Percentiles rank a stretch among this genome's conserved stretches.
These are phyloP conservation scores for Aquilaria sinensis DNA, from an alignment of 345 rosid genomes.

Conservation along the genomic window DNA sequence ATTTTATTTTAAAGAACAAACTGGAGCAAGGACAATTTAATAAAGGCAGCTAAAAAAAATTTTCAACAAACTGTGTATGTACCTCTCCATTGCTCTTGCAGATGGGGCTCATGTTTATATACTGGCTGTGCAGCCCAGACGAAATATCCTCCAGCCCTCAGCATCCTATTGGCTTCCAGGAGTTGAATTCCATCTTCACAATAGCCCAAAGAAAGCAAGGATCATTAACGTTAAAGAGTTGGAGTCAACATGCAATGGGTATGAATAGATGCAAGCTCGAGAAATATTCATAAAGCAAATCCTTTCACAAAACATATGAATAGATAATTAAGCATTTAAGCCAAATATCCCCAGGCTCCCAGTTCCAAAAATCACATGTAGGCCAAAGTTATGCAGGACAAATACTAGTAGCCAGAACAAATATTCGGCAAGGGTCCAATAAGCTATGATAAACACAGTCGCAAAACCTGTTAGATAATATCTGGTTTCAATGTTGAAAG, in stretches of 20 bases:
- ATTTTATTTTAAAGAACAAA: not conserved
- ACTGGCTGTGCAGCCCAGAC: conserved; percentile 59
- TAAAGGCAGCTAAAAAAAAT: not conserved
- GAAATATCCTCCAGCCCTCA: conserved; percentile 67
- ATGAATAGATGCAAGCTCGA: not conserved
- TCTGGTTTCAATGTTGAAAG: conserved; percentile 10
- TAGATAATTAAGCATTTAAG: not conserved
- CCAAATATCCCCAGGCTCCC: not conserved
- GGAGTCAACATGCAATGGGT: not conserved
- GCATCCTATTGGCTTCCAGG: conserved; percentile 61
- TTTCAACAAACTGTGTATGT: not conserved
- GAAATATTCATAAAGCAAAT: not conserved
- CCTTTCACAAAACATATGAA: too few relatives aligned
- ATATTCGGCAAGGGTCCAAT: not conserved
- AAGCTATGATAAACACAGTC: not conserved
- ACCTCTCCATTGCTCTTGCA: conserved; percentile 59
- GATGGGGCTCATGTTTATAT: conserved; percentile 42
- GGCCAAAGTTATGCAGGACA: not conserved
- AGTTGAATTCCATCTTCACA: conserved; percentile 52
- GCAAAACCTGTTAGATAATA: not conserved
- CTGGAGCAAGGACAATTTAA: not conserved
- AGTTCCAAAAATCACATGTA: not conserved
- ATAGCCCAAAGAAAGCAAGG: conserved; percentile 9
- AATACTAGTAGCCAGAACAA: not conserved
- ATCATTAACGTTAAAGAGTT: conserved; percentile 5